phyloP scores from a whole-genome alignment of 371 early-diverging fungal genomes.

The Apophysomyces ossiformis region DNA sequence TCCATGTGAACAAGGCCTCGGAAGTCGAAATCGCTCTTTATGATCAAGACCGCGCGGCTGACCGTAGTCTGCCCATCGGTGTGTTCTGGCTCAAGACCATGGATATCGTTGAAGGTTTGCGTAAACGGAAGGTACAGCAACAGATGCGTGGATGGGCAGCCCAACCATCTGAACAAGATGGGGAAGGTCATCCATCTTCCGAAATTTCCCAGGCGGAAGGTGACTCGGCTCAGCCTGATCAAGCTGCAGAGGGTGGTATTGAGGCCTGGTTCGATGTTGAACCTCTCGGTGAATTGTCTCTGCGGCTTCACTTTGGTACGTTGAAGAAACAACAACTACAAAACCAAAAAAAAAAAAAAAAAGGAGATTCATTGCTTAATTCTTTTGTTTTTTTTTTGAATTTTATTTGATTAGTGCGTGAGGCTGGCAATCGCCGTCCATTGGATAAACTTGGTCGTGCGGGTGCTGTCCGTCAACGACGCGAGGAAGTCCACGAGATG shows the following conservation, averaged over 20 bases:
- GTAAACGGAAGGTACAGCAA: slow-evolving; percentile 69
- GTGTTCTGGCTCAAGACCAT: slow-evolving; percentile 84
- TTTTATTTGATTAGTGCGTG: slow-evolving; percentile 33
- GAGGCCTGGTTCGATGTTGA: slow-evolving; percentile 92
- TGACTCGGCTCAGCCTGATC: slow-evolving; percentile 19
- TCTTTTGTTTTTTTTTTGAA: too few relatives aligned
- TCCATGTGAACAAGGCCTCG: slow-evolving; percentile 85
- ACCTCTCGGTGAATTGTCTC: slow-evolving; percentile 85
- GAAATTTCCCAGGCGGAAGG: not conserved
- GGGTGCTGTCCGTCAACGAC: slow-evolving; percentile 88
- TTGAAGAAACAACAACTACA: not conserved
- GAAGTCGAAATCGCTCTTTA: slow-evolving; percentile 90
- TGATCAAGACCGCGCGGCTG: slow-evolving; percentile 64
- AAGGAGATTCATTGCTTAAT: too few relatives aligned
- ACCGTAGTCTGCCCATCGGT: slow-evolving; percentile 74
- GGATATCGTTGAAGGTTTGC: slow-evolving; percentile 80
- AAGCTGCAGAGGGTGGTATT: slow-evolving; percentile 61
- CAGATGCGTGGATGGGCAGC: slow-evolving; percentile 25
- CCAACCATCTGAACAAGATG: not conserved
- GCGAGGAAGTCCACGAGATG: slow-evolving; percentile 80
- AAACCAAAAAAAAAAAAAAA: not conserved
- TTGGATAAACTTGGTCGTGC: slow-evolving; percentile 82
- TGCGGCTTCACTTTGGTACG: slow-evolving; percentile 82
- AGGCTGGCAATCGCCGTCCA: slow-evolving; percentile 60
- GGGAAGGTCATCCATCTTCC: slow-evolving; percentile 1